phyloP scores from a whole-genome alignment of 352 stramenopile genomes.

The Pythium pyrilobum region DNA sequence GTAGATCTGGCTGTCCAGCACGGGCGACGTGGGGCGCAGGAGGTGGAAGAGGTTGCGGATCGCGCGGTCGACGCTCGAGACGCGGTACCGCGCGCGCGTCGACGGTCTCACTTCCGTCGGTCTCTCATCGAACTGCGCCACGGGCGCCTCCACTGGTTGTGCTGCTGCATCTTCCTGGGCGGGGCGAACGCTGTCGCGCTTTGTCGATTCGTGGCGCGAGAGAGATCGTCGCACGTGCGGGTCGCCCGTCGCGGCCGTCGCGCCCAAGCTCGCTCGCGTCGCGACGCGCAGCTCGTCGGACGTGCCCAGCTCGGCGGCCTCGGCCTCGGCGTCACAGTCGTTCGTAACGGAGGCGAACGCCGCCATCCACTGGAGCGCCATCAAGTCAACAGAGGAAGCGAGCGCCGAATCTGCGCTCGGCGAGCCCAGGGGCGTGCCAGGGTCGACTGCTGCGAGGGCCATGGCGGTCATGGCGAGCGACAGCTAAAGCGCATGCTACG shows the following conservation, averaged over 20 bases:
- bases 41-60: constrained; percentile 22
- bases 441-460: too few relatives aligned
- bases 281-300: not conserved
- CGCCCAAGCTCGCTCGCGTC: not conserved
- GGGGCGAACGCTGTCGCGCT: not conserved
- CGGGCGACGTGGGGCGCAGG: constrained; percentile 15
- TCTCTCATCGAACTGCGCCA: too few relatives aligned
- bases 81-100: constrained; percentile 4
- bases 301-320: too few relatives aligned
- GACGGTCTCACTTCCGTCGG: constrained; percentile 3
- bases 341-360: too few relatives aligned
- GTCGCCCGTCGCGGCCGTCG: too few relatives aligned
- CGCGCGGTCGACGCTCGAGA: constrained; percentile 19
- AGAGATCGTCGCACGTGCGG: not conserved
- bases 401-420: too few relatives aligned
- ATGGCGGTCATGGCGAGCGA: too few relatives aligned
- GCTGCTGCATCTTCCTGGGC: not conserved
- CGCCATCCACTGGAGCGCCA: too few relatives aligned
- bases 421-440: too few relatives aligned
- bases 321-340: too few relatives aligned
- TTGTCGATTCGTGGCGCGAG: not conserved
- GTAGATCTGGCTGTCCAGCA: constrained; percentile 32
- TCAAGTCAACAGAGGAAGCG: not conserved
- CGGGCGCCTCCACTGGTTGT: too few relatives aligned
- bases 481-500: too few relatives aligned